Conservation (phyloP, 2,329 filamentous ascomycete species). For the Rosellinia necatrix region DNA sequence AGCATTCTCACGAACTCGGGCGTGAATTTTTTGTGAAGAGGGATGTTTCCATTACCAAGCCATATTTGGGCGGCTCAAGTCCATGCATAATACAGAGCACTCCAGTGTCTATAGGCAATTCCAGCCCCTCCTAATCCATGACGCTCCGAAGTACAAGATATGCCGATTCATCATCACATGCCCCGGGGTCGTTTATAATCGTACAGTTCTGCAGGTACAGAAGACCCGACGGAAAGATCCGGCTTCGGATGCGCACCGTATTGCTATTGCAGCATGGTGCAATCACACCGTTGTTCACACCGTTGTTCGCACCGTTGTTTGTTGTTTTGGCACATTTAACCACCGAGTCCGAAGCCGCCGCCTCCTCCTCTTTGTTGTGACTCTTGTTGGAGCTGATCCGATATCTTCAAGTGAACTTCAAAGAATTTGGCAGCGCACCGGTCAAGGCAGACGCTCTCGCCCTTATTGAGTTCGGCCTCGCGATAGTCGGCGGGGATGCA, state of each 20-base stretch:
- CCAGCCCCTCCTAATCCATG: slow-evolving; percentile 2
- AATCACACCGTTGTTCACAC: neutral
- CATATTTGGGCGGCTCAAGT: slow-evolving; percentile 3
- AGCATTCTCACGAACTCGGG: neutral
- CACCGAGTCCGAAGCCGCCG: slow-evolving; percentile 54
- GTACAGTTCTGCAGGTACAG: slow-evolving; percentile 20
- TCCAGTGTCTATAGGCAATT: slow-evolving; percentile 1
- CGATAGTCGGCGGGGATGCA: slow-evolving; percentile 92
- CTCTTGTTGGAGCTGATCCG: slow-evolving; percentile 93
- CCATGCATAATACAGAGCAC: slow-evolving; percentile 22
- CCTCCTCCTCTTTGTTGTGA: slow-evolving; percentile 69
- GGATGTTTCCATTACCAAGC: slow-evolving; percentile 22
- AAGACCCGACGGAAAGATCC: neutral
- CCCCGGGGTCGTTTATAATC: slow-evolving; percentile 21
- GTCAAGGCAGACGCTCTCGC: slow-evolving; percentile 97
- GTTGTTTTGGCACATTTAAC: slow-evolving; percentile 16
- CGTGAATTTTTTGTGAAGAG: slow-evolving; percentile 7
- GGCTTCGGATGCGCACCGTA: slow-evolving; percentile 7
- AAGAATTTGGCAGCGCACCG: slow-evolving; percentile 98
- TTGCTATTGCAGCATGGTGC: neutral
- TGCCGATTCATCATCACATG: slow-evolving; percentile 20
- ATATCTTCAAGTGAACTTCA: slow-evolving; percentile 97
- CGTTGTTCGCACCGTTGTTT: too few relatives aligned
- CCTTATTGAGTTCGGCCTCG: slow-evolving; percentile 97
- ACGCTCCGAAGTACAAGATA: slow-evolving; percentile 7